Conservation (phyloP, 2,329 filamentous ascomycete genomes). For the Bimuria novae-zelandiae region DNA sequence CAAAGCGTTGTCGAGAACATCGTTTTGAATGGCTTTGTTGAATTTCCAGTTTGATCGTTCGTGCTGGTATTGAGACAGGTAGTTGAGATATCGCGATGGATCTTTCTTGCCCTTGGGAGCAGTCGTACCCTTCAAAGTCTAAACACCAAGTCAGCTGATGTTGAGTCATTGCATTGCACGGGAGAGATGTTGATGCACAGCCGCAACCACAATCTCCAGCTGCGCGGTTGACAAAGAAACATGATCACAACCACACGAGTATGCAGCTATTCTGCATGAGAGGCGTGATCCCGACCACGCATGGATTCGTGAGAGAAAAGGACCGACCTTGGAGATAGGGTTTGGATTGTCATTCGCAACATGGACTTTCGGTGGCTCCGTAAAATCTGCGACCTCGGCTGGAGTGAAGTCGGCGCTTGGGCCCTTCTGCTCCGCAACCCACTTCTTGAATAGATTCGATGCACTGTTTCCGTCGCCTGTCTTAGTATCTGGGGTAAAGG, state of each 20-base stretch:
- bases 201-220: neutral
- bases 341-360: conserved; percentile 23
- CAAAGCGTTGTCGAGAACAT: conserved; percentile 82
- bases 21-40: conserved; percentile 89
- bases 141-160: conserved; percentile 12
- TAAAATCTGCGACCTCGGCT: conserved; percentile 32
- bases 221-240: neutral
- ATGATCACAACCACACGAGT: too few relatives aligned
- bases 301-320: neutral
- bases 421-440: conserved; percentile 46
- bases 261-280: too few relatives aligned
- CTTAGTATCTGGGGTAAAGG: conserved; percentile 68
- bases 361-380: conserved; percentile 28
- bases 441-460: conserved; percentile 57
- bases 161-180: conserved; percentile 6
- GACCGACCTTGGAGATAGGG: conserved; percentile 2
- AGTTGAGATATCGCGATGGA: conserved; percentile 70
- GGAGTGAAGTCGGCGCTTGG: conserved; percentile 26
- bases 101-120: conserved; percentile 46
- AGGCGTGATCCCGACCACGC: conserved; percentile 15
- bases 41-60: conserved; percentile 84
- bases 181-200: neutral
- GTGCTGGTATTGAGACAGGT: conserved; percentile 76
- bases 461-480: conserved; percentile 60
- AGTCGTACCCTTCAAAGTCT: conserved; percentile 14